A percentile compares a stretch with the other conserved stretches of the same genome.
Conservation (phyloP, 495 filamentous ascomycete species). For the Lepraria neglecta region DNA sequence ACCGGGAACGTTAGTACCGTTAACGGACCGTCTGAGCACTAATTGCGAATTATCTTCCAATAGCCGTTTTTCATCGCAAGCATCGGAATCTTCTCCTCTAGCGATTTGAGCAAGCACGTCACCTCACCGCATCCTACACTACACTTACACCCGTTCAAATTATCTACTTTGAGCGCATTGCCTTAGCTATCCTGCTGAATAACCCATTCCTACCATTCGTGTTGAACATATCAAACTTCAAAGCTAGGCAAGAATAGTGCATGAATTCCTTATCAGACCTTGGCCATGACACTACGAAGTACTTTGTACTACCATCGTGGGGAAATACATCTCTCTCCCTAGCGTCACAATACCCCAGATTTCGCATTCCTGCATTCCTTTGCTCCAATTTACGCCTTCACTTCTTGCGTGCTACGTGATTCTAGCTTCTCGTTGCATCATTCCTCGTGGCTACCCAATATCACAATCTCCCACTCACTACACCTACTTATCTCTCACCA, state of each 20-base stretch:
- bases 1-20: neutral
- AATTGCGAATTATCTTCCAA: conserved; percentile 8
- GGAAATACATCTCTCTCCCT: conserved; percentile 1
- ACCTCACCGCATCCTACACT: neutral
- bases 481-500: conserved; percentile 2
- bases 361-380: neutral
- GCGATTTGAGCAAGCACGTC: neutral
- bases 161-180: neutral
- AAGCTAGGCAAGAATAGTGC: conserved; percentile 8
- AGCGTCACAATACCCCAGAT: neutral
- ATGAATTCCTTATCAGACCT: conserved; percentile 12
- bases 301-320: conserved; percentile 6
- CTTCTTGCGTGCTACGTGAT: no score
- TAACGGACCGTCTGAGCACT: neutral
- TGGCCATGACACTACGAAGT: neutral
- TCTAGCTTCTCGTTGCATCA: conserved; percentile 1
- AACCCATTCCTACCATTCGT: neutral
- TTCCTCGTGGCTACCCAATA: neutral
- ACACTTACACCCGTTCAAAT: neutral
- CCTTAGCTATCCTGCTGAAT: conserved; percentile 1
- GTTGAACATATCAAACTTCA: neutral
- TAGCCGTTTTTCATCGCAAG: neutral
- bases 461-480: neutral
- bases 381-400: neutral
- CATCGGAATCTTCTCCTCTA: conserved; percentile 5